These are phyloP conservation scores for Solanum chilense DNA, from an alignment of 257 asterid genomes.

Conservation along the genomic window DNA sequence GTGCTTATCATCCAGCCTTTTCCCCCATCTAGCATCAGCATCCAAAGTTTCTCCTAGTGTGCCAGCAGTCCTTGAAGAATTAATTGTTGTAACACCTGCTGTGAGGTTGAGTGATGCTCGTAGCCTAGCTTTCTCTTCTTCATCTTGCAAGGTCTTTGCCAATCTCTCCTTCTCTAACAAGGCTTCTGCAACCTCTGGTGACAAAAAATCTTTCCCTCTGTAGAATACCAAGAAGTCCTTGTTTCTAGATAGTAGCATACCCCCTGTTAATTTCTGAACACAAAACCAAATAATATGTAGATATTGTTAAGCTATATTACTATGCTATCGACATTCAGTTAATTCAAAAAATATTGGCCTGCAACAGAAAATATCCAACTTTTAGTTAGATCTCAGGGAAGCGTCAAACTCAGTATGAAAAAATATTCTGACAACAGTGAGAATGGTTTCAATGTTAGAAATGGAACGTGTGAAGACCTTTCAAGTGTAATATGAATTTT, in stretches of 20 bases:
- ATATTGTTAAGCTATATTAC: background rate
- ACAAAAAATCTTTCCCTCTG: conserved; percentile 83
- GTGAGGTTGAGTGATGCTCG: conserved; percentile 41
- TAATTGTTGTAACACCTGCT: conserved; percentile 14
- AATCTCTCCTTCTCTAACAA: conserved; percentile 79
- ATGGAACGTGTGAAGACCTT: background rate
- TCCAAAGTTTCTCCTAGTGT: conserved; percentile 85
- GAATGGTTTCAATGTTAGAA: background rate
- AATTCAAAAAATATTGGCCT: background rate
- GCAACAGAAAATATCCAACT: background rate
- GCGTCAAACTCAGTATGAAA: background rate
- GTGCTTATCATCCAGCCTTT: conserved; percentile 40
- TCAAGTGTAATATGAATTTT: background rate
- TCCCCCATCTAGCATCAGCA: conserved; percentile 82
- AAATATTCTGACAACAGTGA: background rate
- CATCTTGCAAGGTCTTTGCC: conserved; percentile 75
- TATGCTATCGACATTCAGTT: background rate
- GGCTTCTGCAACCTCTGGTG: conserved; percentile 80
- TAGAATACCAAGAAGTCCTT: conserved; percentile 89
- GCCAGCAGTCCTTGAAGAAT: conserved; percentile 53
- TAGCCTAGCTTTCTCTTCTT: conserved; percentile 83
- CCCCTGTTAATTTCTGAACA: conserved; percentile 87
- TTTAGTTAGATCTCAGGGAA: background rate
- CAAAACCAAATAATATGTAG: background rate
- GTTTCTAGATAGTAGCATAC: conserved; percentile 76